Conservation (phyloP, 116 monocot genomes). For the Posidonia oceanica region DNA sequence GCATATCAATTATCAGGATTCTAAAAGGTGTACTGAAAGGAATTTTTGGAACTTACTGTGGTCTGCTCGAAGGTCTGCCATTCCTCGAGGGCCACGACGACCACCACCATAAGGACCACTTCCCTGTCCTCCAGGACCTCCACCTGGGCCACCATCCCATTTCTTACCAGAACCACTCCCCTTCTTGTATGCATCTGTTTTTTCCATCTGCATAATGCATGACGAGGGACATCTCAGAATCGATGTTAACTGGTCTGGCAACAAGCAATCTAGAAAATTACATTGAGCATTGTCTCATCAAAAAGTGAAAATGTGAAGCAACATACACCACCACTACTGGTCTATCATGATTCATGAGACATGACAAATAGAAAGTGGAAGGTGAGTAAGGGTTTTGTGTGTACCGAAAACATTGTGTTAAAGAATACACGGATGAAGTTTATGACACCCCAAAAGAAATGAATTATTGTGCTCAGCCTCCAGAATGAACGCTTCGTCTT, state of each 20-base stretch:
- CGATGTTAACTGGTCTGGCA: too few species aligned
- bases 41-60: conserved; percentile 46
- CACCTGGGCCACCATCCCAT: conserved; percentile 82
- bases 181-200: conserved; percentile 61
- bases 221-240: background rate
- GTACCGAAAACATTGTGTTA: conserved; percentile 82
- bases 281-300: background rate
- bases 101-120: conserved; percentile 49
- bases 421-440: conserved; percentile 62
- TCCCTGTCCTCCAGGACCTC: conserved; percentile 31
- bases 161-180: conserved; percentile 48
- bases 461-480: conserved; percentile 61
- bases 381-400: background rate
- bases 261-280: background rate
- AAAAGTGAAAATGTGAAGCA: too few species aligned
- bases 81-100: conserved; percentile 23
- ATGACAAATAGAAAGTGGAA: background rate
- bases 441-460: conserved; percentile 54
- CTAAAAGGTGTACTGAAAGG: background rate
- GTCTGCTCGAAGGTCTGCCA: conserved; percentile 57
- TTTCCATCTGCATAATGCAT: conserved; percentile 41
- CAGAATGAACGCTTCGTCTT: conserved; percentile 63
- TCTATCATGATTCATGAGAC: background rate
- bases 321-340: too few species aligned
- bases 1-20: background rate